Conservation (phyloP, 2,329 filamentous ascomycete species). For the Colletotrichum musicola region DNA sequence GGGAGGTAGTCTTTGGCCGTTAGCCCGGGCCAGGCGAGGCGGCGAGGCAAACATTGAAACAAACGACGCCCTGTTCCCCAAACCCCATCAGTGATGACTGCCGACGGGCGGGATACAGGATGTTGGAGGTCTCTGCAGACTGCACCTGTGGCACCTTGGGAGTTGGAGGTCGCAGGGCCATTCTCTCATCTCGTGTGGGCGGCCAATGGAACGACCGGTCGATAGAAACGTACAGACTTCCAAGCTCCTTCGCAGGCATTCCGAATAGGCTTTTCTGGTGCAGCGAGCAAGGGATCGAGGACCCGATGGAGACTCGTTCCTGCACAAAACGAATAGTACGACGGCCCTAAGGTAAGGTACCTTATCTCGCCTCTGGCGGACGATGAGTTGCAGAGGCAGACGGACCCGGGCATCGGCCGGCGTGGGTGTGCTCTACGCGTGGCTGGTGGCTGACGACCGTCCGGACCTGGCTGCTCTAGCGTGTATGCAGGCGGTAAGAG, state of each 20-base stretch:
- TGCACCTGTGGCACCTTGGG: slow-evolving; percentile 5
- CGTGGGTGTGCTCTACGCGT: slow-evolving; percentile 14
- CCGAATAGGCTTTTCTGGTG: slow-evolving; percentile 5
- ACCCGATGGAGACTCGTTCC: slow-evolving; percentile 30
- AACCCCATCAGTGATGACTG: not conserved
- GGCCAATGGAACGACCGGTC: slow-evolving; percentile 10
- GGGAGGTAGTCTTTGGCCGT: not conserved
- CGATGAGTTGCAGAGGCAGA: not conserved
- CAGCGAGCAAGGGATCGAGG: slow-evolving; percentile 23
- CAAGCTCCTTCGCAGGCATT: not conserved
- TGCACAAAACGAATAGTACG: slow-evolving; percentile 37
- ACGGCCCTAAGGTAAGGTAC: slow-evolving; percentile 33
- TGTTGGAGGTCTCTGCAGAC: not conserved
- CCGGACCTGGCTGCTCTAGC: slow-evolving; percentile 20
- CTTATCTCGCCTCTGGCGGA: slow-evolving; percentile 24
- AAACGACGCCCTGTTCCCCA: slow-evolving; percentile 15
- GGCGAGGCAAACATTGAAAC: slow-evolving; percentile 22
- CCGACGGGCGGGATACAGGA: not conserved
- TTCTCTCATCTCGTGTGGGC: slow-evolving; percentile 23
- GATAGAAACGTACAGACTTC: not conserved
- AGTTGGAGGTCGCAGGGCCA: slow-evolving; percentile 12
- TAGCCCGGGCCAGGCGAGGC: slow-evolving; percentile 3
- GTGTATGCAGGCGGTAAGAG: not conserved
- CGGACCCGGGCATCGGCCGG: not conserved
- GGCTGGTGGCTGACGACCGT: slow-evolving; percentile 34